Evolutionary conservation across 2,329 filamentous ascomycete genomes (phyloP).

Genomic region (Calonectria fujianensis): DNA sequence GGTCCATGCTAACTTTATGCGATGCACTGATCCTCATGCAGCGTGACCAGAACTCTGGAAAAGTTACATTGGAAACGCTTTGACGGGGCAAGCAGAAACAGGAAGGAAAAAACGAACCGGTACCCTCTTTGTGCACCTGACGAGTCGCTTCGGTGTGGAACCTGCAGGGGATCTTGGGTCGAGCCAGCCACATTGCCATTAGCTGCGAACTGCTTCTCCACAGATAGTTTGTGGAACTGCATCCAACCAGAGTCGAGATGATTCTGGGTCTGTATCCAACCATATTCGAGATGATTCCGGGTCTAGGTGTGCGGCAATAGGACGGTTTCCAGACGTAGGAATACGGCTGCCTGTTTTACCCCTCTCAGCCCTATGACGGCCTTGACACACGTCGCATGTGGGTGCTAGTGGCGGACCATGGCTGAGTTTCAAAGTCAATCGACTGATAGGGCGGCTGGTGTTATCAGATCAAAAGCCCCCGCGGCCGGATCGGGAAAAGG

Average conservation of each 20-base stretch:
- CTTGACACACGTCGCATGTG: neutral
- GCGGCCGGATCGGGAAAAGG: neutral
- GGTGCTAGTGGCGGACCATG: too few species aligned
- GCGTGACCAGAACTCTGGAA: constrained; percentile 24
- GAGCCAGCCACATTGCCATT: neutral
- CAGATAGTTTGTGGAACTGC: neutral
- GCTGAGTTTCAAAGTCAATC: neutral
- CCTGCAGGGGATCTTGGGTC: constrained; percentile 5
- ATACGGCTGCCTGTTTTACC: neutral
- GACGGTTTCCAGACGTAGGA: neutral
- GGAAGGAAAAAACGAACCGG: neutral
- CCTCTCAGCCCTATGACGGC: neutral
- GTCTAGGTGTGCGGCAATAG: too few species aligned
- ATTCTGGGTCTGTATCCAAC: constrained; percentile 13
- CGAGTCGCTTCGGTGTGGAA: constrained; percentile 13
- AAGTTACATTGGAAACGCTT: constrained; percentile 20
- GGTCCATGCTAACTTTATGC: constrained; percentile 9
- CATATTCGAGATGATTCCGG: constrained; percentile 6
- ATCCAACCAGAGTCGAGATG: constrained; percentile 15
- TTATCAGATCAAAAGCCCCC: constrained; percentile 21
- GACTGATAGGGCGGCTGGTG: neutral
- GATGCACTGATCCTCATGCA: constrained; percentile 20
- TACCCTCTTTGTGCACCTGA: neutral
- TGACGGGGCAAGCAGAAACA: neutral
- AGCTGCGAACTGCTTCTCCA: constrained; percentile 13